Evolutionary conservation across 2,329 filamentous ascomycete genomes (phyloP), one percentile per base, ranked within the genome.

Genomic region (Sarocladium brachiariae): DNA sequence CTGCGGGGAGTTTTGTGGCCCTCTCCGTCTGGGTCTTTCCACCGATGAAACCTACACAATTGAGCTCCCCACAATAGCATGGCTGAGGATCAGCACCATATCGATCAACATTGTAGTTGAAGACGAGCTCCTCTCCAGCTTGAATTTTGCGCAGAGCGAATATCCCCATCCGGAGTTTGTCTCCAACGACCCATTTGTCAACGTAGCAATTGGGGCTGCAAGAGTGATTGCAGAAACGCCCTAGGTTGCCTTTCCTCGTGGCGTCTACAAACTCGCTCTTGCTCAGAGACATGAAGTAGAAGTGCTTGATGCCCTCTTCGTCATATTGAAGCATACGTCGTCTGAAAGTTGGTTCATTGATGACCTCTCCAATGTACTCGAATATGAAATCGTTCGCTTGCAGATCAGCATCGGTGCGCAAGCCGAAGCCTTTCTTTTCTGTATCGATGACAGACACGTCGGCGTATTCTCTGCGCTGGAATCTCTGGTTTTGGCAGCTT

Each of bases 191-290:
- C 93, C 93, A 99, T 72, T 99, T 99, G 76, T 99, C 93, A 56
- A 99, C 92, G 68, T 95, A 97, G 70, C 91, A 97, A 65, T 99
- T 99, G 16, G 93, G 93, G 66, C 93, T 96, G 77, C 93, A 99
- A 8, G 93, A 97, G 67, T 99, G 93, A 63, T 99, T 99, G 79
- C 93, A 99, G 64, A 99, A 99, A 25, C 93, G 85, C 49, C 91
- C 93, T 5, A 99, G 79, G 59, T 97, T 97, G 48, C 93, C 93
- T 66, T 89, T 95, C 65, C 93, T 95, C 9, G 93, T 99, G 19
- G 93, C 93, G 70, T 99, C 93, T 53, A 99, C 90, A 63, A 97
- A 99, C 67, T 97, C 93, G 61, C 84, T 88, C 67, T 95, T 95
- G 63, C 83, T 95, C 55, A 99, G 83, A 24, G 93, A 97, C 93